A percentile compares a stretch with the other conserved stretches of the same genome.
These are phyloP conservation scores for Protea cynaroides DNA, from an alignment of 164 flowering plant genomes.

Conservation along the genomic window DNA sequence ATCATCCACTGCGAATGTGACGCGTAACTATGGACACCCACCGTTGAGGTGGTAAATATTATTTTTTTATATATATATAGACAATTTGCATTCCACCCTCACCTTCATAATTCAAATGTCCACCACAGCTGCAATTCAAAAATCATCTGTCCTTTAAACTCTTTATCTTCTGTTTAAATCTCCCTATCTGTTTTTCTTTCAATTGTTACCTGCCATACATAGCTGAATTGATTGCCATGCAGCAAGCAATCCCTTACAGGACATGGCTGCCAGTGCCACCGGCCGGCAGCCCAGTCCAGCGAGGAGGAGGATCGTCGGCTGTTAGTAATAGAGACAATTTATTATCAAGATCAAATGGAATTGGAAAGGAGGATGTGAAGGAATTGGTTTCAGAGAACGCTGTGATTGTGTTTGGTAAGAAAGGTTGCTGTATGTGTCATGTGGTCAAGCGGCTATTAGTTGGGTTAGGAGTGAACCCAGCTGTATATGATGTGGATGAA, in stretches of 20 bases:
- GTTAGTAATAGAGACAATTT: too few species aligned
- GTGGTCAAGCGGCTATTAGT: constrained; percentile 60
- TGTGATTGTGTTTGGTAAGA: constrained; percentile 49
- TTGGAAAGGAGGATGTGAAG: constrained; percentile 7
- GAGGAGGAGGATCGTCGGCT: neutral
- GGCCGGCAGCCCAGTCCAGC: neutral
- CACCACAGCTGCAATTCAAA: constrained; percentile 1
- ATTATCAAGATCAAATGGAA: neutral
- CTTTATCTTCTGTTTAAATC: too few species aligned
- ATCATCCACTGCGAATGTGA: constrained; percentile 7
- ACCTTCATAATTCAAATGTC: neutral
- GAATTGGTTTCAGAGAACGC: constrained; percentile 52
- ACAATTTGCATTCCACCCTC: neutral
- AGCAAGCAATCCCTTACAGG: constrained; percentile 52
- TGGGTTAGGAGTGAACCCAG: constrained; percentile 68
- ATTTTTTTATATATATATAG: neutral
- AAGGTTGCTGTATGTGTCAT: constrained; percentile 82
- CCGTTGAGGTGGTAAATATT: constrained; percentile 18
- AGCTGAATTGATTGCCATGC: constrained; percentile 22
- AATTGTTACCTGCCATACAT: neutral
- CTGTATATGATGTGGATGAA: constrained; percentile 60
- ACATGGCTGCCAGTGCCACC: constrained; percentile 26
- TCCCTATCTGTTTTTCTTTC: neutral
- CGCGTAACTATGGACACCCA: constrained; percentile 19
- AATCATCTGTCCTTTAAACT: neutral